Evolutionary conservation across 495 filamentous ascomycete genomes (phyloP).

Genomic region (Delitschia confertaspora): DNA sequence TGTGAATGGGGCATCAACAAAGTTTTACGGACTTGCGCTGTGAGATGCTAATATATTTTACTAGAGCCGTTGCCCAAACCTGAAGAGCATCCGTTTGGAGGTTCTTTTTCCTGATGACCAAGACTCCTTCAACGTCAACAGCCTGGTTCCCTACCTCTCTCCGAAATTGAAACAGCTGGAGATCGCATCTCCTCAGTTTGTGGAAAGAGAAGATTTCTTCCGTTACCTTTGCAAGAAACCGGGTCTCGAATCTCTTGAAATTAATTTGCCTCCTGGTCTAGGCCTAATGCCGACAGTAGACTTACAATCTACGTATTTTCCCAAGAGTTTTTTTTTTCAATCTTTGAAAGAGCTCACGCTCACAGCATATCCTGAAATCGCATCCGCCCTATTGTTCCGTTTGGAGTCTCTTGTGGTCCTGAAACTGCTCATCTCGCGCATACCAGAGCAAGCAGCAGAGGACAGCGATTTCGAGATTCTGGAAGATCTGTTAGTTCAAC

Average conservation of each 20-base stretch:
- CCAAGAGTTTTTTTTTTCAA: no score
- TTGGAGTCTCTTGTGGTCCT: constrained; percentile 10
- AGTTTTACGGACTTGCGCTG: no score
- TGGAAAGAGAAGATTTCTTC: constrained; percentile 14
- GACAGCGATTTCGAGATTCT: constrained; percentile 7
- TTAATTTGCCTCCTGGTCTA: constrained; percentile 18
- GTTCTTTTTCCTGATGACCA: no score
- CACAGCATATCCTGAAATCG: constrained; percentile 23
- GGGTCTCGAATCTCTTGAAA: constrained; percentile 13
- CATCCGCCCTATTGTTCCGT: constrained; percentile 13
- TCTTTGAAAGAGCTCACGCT: constrained; percentile 11
- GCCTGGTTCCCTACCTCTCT: no score
- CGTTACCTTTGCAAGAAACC: constrained; percentile 7
- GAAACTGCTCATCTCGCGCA: constrained; percentile 15
- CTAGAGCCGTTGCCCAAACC: constrained; percentile 12
- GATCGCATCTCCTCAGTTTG: constrained; percentile 10
- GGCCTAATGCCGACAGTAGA: constrained; percentile 7
- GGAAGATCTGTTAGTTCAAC: constrained; percentile 4
- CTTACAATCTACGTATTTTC: background rate
- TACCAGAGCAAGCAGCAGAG: constrained; percentile 3
- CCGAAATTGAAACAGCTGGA: constrained; percentile 17
- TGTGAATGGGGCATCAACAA: no score
- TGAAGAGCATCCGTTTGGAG: constrained; percentile 22
- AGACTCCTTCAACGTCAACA: no score
- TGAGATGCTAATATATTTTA: background rate